Base-by-base conservation (phyloP, 2,329 filamentous ascomycete species). In the Xylariaceae sp. region DNA sequence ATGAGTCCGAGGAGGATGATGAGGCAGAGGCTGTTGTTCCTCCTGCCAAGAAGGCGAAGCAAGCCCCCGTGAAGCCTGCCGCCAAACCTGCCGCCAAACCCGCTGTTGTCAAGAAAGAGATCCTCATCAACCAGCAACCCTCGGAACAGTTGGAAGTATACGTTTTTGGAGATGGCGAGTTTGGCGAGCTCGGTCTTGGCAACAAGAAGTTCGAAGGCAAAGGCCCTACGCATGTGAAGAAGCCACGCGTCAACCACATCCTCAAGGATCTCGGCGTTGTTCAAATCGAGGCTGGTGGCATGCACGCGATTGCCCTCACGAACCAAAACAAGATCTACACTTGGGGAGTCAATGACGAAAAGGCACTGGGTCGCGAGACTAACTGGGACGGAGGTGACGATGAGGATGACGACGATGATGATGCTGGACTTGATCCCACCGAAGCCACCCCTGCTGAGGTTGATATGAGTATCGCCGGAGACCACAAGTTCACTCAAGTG, bases 331-430 rank as follows among this genome's bases (percentile, higher is more conserved):
- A 78, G 59, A 80, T 90, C 56, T 71, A 81, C 39, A 87, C 85
- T 19, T 90, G 87, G 85, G 86, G 87, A 49, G 84, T 90, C 51
- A 90, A 90, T 59, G 85, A 89, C 51, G 82, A 87, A 54, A 78
- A 80, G 44, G 81, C 83, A 7, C 72, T 88, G 24, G 87, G 86
- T 26, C 77, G 83, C 52, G 74, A 81, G 50, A 85, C 81, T 83
- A 83, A 37, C 80, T 80, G n/a, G 63, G 77, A 24, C 72, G 78
- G 42, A 76, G 81, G 40, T 67, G 72, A 32, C 38, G 77, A 81
- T 40, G 67, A 73, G 24, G 73, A 57, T 1, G 49, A 51, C 7
- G 30, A 32, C n/a, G 47, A 42, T 3, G 49, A 78, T 11, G 80
- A 82, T 48, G 74, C 72, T 30, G 81, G 79, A 26, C 64, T 89